phyloP scores from a whole-genome alignment of 1,284 basidiomycete genomes.

The Sanghuangporus baumii region DNA sequence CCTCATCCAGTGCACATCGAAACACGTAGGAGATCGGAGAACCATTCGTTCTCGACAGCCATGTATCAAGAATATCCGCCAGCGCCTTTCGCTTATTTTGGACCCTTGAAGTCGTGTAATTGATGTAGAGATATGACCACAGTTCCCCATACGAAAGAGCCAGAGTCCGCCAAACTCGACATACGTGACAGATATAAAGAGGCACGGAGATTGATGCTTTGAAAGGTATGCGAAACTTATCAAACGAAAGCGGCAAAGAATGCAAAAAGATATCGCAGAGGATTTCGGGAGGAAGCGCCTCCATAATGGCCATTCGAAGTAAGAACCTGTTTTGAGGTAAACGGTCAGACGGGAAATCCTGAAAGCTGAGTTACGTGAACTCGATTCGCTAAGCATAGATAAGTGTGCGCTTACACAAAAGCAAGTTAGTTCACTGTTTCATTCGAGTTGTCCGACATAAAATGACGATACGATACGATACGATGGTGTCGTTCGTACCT shows the following conservation, averaged over 20 bases:
- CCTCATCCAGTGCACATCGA: neutral
- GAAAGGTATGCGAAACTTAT: neutral
- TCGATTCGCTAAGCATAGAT: no score
- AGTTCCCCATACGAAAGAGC: neutral
- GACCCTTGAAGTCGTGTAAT: neutral
- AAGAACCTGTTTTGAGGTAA: no score
- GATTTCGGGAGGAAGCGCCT: neutral
- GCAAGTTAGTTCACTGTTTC: no score
- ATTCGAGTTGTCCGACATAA: no score
- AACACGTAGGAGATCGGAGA: neutral
- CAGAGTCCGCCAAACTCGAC: neutral
- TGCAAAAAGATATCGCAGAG: neutral
- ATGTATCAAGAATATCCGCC: neutral
- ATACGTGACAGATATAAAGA: neutral
- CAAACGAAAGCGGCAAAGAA: neutral
- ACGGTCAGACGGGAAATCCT: no score
- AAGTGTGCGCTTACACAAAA: no score
- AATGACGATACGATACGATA: no score
- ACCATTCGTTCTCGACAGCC: neutral
- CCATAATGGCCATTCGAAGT: neutral
- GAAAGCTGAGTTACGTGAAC: no score
- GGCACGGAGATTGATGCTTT: neutral
- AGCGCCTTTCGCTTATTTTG: neutral
- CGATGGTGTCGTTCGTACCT: no score
- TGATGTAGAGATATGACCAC: neutral